Evolutionary conservation across 805 yeast species (phyloP).

Genomic region (Isabelozyma rhagii): DNA sequence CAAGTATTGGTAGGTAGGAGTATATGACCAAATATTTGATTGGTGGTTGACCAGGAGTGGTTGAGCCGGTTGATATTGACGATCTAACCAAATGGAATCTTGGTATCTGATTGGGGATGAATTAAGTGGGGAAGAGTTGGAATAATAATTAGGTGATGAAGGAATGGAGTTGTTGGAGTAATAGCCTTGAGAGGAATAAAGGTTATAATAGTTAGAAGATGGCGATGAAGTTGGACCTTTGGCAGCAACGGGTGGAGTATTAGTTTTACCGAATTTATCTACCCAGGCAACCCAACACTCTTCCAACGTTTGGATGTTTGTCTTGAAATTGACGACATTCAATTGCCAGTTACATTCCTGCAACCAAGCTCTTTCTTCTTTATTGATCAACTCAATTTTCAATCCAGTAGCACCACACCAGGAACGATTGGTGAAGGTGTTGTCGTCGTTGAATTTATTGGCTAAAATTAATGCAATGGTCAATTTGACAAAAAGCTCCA

Average conservation of each 20-base stretch:
- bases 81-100: conserved; percentile 26
- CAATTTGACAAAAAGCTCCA: conserved; percentile 50
- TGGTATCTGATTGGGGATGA: conserved; percentile 25
- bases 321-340: conserved; percentile 35
- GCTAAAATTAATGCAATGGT: conserved; percentile 76
- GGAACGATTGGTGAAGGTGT: conserved; percentile 90
- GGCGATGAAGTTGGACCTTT: conserved; percentile 1
- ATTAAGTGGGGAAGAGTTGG: conserved; percentile 20
- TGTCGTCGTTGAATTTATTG: conserved; percentile 93
- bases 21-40: conserved; percentile 22
- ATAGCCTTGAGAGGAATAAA: conserved; percentile 1
- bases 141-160: conserved; percentile 13
- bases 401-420: conserved; percentile 97
- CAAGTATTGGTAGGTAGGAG: conserved; percentile 16
- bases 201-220: conserved; percentile 1
- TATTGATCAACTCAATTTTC: conserved; percentile 55
- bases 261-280: conserved; percentile 22
- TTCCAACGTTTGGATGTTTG: conserved; percentile 38
- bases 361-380: conserved; percentile 71
- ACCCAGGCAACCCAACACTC: conserved; percentile 46
- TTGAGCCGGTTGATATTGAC: conserved; percentile 4
- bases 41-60: conserved; percentile 1
- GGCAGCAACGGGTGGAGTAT: conserved; percentile 1
- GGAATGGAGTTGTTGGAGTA: conserved; percentile 11
- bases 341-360: conserved; percentile 57